phyloP scores from a whole-genome alignment of 169 alveolate genomes.

The Plasmodium yoelii region DNA sequence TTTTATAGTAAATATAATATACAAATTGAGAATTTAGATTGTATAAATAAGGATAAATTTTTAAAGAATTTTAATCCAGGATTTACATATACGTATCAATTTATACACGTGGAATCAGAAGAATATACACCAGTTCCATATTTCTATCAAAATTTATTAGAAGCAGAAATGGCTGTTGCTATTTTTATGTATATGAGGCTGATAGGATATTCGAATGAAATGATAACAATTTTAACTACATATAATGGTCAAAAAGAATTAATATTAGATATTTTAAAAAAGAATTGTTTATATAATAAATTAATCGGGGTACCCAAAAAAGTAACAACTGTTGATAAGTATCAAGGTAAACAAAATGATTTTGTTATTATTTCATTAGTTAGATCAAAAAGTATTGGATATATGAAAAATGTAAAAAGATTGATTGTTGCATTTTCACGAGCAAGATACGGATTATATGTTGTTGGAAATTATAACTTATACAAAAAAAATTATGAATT shows the following conservation, averaged over 20 bases:
- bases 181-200: slow-evolving; percentile 94
- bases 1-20: slow-evolving; percentile 81
- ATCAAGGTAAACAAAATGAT: slow-evolving; percentile 94
- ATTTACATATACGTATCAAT: slow-evolving; percentile 87
- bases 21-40: slow-evolving; percentile 51
- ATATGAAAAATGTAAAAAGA: slow-evolving; percentile 94
- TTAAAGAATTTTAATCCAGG: slow-evolving; percentile 68
- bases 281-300: slow-evolving; percentile 88
- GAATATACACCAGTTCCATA: slow-evolving; percentile 92
- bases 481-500: slow-evolving; percentile 76
- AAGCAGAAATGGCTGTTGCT: slow-evolving; percentile 94
- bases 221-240: slow-evolving; percentile 90
- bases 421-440: slow-evolving; percentile 95
- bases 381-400: slow-evolving; percentile 91
- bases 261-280: slow-evolving; percentile 87
- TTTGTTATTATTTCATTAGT: slow-evolving; percentile 92
- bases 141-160: slow-evolving; percentile 94
- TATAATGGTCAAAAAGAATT: slow-evolving; percentile 95
- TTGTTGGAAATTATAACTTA: slow-evolving; percentile 85
- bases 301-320: slow-evolving; percentile 85
- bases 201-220: slow-evolving; percentile 88
- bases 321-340: slow-evolving; percentile 91
- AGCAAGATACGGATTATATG: slow-evolving; percentile 93
- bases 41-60: slow-evolving; percentile 53
- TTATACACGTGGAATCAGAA: slow-evolving; percentile 89